These are phyloP conservation scores for Solanum sitiens DNA, from an alignment of 257 asterid genomes.

Conservation along the genomic window DNA sequence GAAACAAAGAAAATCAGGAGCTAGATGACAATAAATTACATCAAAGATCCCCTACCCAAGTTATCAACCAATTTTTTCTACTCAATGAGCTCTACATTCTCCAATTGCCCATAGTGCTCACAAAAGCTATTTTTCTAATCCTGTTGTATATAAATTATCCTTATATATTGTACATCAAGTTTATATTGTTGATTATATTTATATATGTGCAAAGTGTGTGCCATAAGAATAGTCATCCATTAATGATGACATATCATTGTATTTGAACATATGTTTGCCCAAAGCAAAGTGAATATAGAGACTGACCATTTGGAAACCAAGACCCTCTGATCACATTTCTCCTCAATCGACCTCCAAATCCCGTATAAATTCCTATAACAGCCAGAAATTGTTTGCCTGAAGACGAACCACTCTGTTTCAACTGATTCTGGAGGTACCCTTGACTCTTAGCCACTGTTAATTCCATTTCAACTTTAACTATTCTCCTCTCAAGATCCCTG, in stretches of 20 bases:
- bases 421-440: constrained; percentile 76
- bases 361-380: constrained; percentile 82
- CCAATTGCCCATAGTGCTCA: neutral
- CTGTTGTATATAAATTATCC: neutral
- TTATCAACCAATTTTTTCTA: neutral
- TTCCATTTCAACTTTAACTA: constrained; percentile 89
- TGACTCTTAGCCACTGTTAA: constrained; percentile 82
- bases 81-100: neutral
- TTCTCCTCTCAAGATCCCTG: constrained; percentile 69
- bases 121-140: neutral
- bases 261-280: neutral
- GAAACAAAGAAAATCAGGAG: neutral
- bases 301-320: constrained; percentile 73
- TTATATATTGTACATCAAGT: neutral
- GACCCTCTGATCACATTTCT: constrained; percentile 69
- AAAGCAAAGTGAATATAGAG: neutral
- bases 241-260: neutral
- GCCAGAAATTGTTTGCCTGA: constrained; percentile 60
- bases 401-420: constrained; percentile 37
- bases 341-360: constrained; percentile 69
- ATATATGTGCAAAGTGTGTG: neutral
- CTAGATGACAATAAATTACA: neutral
- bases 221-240: neutral
- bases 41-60: neutral
- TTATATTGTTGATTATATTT: neutral